These are phyloP conservation scores for Cyanidiococcus yangmingshanensis DNA, from an alignment of 23 red algal species.

Conservation along the genomic window DNA sequence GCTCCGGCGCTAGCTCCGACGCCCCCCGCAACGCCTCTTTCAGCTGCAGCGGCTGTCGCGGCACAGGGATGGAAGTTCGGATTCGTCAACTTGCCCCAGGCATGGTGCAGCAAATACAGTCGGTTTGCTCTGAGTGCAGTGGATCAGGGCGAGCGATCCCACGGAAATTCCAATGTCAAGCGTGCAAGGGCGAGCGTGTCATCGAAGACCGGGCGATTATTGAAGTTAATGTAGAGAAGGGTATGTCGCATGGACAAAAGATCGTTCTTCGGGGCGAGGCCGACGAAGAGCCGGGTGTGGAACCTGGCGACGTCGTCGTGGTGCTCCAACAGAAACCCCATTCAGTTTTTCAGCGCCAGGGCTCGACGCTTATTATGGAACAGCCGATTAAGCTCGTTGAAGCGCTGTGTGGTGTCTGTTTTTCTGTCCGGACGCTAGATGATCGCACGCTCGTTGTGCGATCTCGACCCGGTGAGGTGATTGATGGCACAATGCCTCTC, in stretches of 20 bases:
- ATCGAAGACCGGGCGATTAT: slow-evolving; percentile 79
- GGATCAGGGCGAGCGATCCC: slow-evolving; percentile 57
- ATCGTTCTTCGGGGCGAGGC: slow-evolving; percentile 93
- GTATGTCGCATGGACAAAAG: slow-evolving; percentile 88
- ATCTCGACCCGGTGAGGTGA: slow-evolving; percentile 39
- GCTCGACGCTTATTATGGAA: slow-evolving; percentile 58
- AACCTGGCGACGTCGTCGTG: slow-evolving; percentile 87
- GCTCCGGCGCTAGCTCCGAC: slow-evolving; percentile 43
- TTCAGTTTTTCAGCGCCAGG: slow-evolving; percentile 52
- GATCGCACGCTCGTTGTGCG: slow-evolving; percentile 49
- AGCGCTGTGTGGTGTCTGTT: slow-evolving; percentile 59
- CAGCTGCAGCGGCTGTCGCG: slow-evolving; percentile 62
- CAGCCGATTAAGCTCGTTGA: slow-evolving; percentile 63
- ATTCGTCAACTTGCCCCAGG: slow-evolving; percentile 87
- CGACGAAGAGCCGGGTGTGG: slow-evolving; percentile 65
- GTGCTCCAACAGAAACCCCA: slow-evolving; percentile 87
- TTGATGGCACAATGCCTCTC: slow-evolving; percentile 46
- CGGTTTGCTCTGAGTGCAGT: slow-evolving; percentile 53
- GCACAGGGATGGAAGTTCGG: slow-evolving; percentile 60
- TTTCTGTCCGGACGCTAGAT: slow-evolving; percentile 73
- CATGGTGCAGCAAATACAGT: slow-evolving; percentile 98
- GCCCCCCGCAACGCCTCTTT: slow-evolving; percentile 30
- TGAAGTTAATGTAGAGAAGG: slow-evolving; percentile 88
- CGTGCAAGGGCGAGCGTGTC: slow-evolving; percentile 75
- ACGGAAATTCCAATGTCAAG: slow-evolving; percentile 48